Evolutionary conservation across 805 yeast genomes (phyloP), one percentile per base, ranked within the genome.

Genomic region (Yamadazyma sp.): DNA sequence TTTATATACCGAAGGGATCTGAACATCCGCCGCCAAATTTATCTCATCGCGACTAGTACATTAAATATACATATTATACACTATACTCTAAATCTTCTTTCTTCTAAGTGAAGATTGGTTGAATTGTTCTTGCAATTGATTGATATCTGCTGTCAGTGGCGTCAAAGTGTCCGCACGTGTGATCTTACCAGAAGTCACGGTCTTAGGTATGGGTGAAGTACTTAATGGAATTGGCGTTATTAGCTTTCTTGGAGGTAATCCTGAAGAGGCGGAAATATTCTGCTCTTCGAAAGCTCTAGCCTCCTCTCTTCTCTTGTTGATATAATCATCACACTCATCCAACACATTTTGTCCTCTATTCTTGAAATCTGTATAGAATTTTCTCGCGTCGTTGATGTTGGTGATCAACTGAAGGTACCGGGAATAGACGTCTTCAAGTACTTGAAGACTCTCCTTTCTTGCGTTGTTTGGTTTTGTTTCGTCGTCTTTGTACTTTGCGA

Each of bases 281-380:
- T 18, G 22, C 15, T 15, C 24, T 45, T 78, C 82, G 11, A 80
- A 55, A 16, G 70, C 73, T 15, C 77, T 59, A 2, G 78, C 83
- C 44, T 77, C 78, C 6, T 68, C 49, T 33, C 82, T 62, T 32
- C 87, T 59, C 10, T 60, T 52, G 20, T 69, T 60, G n/a, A 77
- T 72, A 53, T 64, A 82, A 11, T 63, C 60, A 43, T 75, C 78
- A 45, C 82, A 71, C 27, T 73, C 77, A 10, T 59, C 58, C 27
- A 73, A 50, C 14, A 80, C 70, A 2, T 49, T 57, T 19, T 64
- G 60, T 5, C 77, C 70, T 36, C 74, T 73, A 6, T 56, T 57
- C 20, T 71, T 60, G 43, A 86, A 75, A 37, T 80, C 83, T 25
- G 69, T 69, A 61, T 90, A 90, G 53, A 89, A 89, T 37, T 71